Evolutionary conservation across 208 protist genomes (phyloP).

Genomic region (Angomonas deanei): DNA sequence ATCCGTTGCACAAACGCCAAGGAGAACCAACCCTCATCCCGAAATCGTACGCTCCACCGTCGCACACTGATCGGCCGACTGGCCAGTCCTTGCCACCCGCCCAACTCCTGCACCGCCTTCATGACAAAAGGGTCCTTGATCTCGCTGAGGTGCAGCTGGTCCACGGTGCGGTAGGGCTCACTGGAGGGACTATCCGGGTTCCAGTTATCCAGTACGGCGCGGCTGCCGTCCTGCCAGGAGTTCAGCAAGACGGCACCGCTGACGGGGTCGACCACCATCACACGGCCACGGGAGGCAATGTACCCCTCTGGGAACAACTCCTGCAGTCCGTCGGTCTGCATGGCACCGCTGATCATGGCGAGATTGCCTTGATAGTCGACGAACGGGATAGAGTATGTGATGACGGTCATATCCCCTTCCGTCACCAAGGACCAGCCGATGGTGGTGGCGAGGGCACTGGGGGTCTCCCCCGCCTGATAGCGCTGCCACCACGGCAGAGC

Average conservation of each 20-base stretch:
- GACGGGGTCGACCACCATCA: conserved; percentile 31
- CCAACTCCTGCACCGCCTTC: conserved; percentile 14
- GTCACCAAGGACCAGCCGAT: conserved; percentile 19
- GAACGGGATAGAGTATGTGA: conserved; percentile 62
- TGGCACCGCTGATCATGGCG: conserved; percentile 28
- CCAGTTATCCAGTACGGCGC: conserved; percentile 38
- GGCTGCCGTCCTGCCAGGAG: conserved; percentile 16
- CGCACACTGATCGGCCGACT: not conserved
- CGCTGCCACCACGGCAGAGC: conserved; percentile 26
- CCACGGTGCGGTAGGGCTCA: not conserved
- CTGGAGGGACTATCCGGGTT: conserved; percentile 13
- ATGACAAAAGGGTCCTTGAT: conserved; percentile 17
- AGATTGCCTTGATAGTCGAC: conserved; percentile 37
- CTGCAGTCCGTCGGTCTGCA: conserved; percentile 20
- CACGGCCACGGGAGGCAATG: conserved; percentile 1
- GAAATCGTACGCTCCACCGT: conserved; percentile 11
- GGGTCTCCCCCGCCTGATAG: not conserved
- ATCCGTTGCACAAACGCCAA: not conserved
- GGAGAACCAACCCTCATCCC: not conserved
- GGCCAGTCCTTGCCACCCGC: conserved; percentile 14
- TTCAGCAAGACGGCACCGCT: conserved; percentile 33
- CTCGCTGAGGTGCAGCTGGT: conserved; percentile 11
- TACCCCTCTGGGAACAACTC: conserved; percentile 8
- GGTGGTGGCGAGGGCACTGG: not conserved
- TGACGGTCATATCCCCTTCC: conserved; percentile 17